Evolutionary conservation across 768 basidiomycete genomes (phyloP).

Genomic region (Tricholoma flavovirens): DNA sequence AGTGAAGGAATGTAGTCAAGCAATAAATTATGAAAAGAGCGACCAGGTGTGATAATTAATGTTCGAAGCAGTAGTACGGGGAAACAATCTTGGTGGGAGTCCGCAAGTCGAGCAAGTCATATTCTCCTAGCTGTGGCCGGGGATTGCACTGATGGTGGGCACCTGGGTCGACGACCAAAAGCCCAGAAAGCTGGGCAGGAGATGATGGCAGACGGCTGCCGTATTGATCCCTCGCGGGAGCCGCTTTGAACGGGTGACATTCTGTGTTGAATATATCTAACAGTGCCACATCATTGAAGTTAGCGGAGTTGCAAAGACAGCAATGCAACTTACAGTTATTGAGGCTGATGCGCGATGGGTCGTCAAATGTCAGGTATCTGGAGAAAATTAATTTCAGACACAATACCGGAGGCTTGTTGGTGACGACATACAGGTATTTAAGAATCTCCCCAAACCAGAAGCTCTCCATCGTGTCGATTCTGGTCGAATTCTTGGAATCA

Average conservation of each 20-base stretch:
- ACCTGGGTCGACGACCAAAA: too few relatives aligned
- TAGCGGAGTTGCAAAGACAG: too few relatives aligned
- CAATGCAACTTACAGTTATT: slow-evolving; percentile 66
- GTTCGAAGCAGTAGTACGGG: too few relatives aligned
- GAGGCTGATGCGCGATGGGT: slow-evolving; percentile 57
- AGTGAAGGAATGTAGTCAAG: too few relatives aligned
- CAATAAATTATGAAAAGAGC: too few relatives aligned
- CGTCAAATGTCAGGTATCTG: slow-evolving; percentile 74
- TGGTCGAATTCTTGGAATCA: slow-evolving; percentile 30
- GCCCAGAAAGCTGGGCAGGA: slow-evolving; percentile 4
- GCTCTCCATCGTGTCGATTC: slow-evolving; percentile 62
- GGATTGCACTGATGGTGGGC: too few relatives aligned
- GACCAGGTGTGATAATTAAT: too few relatives aligned
- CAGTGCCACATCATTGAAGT: slow-evolving; percentile 14
- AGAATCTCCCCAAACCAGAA: slow-evolving; percentile 73
- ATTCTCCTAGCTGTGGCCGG: too few relatives aligned
- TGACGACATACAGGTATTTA: slow-evolving; percentile 67
- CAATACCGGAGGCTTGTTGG: too few relatives aligned
- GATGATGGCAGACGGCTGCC: slow-evolving; percentile 19
- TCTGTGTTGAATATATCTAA: slow-evolving; percentile 72
- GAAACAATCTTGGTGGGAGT: too few relatives aligned
- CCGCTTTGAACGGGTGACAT: slow-evolving; percentile 61
- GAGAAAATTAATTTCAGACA: background rate
- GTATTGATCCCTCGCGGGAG: slow-evolving; percentile 31
- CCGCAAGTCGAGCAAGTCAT: too few relatives aligned